Evolutionary conservation across 768 basidiomycete species (phyloP).

Genomic region (Tricholoma flavovirens): DNA sequence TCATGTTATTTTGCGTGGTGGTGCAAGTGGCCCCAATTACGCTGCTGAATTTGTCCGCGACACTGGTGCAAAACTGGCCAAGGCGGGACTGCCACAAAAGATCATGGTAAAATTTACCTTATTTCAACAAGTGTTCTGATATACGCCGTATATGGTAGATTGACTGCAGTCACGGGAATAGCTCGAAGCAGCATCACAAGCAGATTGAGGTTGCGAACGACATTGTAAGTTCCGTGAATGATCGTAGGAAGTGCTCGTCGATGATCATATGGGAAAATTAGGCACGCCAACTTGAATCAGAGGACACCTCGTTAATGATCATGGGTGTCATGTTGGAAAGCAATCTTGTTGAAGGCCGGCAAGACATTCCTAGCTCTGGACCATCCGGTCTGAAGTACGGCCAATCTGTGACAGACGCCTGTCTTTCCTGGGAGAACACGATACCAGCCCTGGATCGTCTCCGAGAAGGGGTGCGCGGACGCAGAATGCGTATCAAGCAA

Average conservation of each 20-base stretch:
- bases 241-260: background rate
- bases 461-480: constrained; percentile 80
- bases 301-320: constrained; percentile 66
- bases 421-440: constrained; percentile 87
- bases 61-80: constrained; percentile 65
- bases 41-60: constrained; percentile 72
- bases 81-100: constrained; percentile 71
- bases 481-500: constrained; percentile 47
- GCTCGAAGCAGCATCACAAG: constrained; percentile 82
- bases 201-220: constrained; percentile 88
- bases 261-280: constrained; percentile 24
- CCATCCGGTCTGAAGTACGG: constrained; percentile 74
- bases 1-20: constrained; percentile 93
- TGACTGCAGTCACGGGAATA: constrained; percentile 97
- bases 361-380: constrained; percentile 74
- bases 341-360: constrained; percentile 82
- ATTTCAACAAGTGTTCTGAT: background rate
- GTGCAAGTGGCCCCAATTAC: constrained; percentile 87
- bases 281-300: constrained; percentile 68
- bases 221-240: constrained; percentile 51
- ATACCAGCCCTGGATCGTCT: constrained; percentile 77
- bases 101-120: constrained; percentile 64
- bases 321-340: constrained; percentile 97
- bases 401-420: constrained; percentile 84
- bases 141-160: constrained; percentile 43